Evolutionary conservation across 2,329 filamentous ascomycete genomes (phyloP), one percentile per base, ranked within the genome.

Genomic region (Calonectria crousiana): DNA sequence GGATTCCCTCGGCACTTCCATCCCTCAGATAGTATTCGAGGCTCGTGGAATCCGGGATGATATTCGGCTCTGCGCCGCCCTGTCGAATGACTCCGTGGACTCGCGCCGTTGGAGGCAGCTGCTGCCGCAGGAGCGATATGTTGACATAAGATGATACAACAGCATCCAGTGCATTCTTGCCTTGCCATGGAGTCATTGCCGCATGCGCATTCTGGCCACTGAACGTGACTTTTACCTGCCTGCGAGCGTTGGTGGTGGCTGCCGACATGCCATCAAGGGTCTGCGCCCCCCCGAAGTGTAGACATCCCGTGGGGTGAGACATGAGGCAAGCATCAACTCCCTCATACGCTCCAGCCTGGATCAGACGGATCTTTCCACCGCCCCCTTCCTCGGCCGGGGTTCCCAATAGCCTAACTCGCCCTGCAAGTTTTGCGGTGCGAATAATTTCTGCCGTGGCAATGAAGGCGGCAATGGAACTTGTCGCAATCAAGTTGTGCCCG

Each of bases 141-240:
- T 84, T 84, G 67, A 86, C 87, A 76, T 89, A 89, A 0, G 85
- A 87, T 0, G 85, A 84, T 3, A 92, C 84, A 28, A 91, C 78
- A 0, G 90, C 90, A 76, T 92, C 91, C 0, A 92, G 85, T 0
- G 91, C 90, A 78, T 92, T 92, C 76, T 89, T 85, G 0, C 91
- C 91, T 6, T 90, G 84, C 90, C 90, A 92, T 0, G 90, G 91
- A n/a, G 84, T 87, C 4, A 87, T 87, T 0, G 88, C 90, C 0
- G 90, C 90, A 75, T 92, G 90, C 0, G 91, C 89, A 70, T 88
- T 88, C 66, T 86, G 86, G 1, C 91, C 91, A 1, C 86, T 85
- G 75, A 90, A 92, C 20, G 88, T 87, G 0, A 88, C 89, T 26
- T 85, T 85, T 75, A 91, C 86, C 52, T 84, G 83, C 0, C 90